Evolutionary conservation across 2,329 filamentous ascomycete genomes (phyloP).

Genomic region (Thelonectria blattea): DNA sequence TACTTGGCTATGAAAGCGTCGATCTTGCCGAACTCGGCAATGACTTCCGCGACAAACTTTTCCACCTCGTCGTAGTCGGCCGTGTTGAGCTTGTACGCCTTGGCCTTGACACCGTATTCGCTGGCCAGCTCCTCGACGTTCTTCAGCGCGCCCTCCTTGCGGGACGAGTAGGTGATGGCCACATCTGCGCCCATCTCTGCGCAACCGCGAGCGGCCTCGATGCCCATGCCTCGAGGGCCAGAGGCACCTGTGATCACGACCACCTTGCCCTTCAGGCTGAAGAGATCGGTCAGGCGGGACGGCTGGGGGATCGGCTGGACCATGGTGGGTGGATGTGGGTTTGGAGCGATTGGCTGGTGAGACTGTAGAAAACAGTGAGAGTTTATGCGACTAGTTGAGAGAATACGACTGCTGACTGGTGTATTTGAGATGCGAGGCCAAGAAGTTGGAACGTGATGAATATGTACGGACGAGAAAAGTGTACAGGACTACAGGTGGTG

Average conservation of each 20-base stretch:
- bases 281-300: conserved; percentile 66
- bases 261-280: conserved; percentile 76
- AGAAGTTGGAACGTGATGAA: neutral
- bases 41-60: conserved; percentile 64
- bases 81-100: conserved; percentile 66
- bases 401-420: neutral
- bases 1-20: conserved; percentile 79
- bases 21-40: conserved; percentile 74
- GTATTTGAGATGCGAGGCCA: neutral
- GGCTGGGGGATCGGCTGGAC: conserved; percentile 63
- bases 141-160: conserved; percentile 70
- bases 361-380: too few relatives aligned
- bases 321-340: conserved; percentile 46
- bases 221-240: conserved; percentile 72
- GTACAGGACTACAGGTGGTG: too few relatives aligned
- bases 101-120: conserved; percentile 71
- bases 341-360: conserved; percentile 4
- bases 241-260: conserved; percentile 74
- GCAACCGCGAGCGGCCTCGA: conserved; percentile 71
- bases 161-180: conserved; percentile 74
- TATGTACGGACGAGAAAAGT: neutral
- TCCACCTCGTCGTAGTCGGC: conserved; percentile 58
- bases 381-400: neutral
- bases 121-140: conserved; percentile 69
- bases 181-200: conserved; percentile 75